Evolutionary conservation across 306 rosid species (phyloP).

Genomic region (Medicago truncatula): DNA sequence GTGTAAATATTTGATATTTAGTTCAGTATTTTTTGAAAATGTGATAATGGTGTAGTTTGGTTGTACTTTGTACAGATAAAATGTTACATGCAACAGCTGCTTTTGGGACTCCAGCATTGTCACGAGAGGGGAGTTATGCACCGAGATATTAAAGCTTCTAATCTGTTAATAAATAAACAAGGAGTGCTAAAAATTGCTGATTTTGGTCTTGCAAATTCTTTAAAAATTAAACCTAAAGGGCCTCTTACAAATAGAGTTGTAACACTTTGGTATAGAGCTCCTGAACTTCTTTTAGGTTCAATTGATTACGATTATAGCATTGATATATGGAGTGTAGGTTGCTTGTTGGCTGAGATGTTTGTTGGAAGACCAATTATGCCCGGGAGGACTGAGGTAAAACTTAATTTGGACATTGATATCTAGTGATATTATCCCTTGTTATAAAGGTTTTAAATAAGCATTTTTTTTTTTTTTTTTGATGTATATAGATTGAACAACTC

Average conservation of each 20-base stretch:
- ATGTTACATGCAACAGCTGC: conserved; percentile 78
- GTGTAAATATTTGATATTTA: conserved; percentile 3
- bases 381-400: conserved; percentile 77
- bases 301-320: conserved; percentile 76
- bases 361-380: conserved; percentile 71
- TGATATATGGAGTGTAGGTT: conserved; percentile 94
- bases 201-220: conserved; percentile 77
- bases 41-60: not conserved
- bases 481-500: conserved; percentile 75
- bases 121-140: conserved; percentile 73
- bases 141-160: conserved; percentile 74
- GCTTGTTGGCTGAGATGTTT: conserved; percentile 77
- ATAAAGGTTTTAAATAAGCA: not conserved
- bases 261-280: conserved; percentile 93
- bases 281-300: conserved; percentile 83
- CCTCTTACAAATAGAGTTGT: conserved; percentile 77
- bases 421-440: not conserved
- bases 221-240: conserved; percentile 48
- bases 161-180: conserved; percentile 70
- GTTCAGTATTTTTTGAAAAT: conserved; percentile 1
- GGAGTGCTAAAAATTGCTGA: conserved; percentile 81
- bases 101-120: conserved; percentile 74
- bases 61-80: conserved; percentile 58
- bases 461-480: not conserved
- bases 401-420: not conserved